Evolutionary conservation across 2,329 filamentous ascomycete genomes (phyloP), one percentile per base, ranked within the genome.

Genomic region (Aureobasidium namibiae): DNA sequence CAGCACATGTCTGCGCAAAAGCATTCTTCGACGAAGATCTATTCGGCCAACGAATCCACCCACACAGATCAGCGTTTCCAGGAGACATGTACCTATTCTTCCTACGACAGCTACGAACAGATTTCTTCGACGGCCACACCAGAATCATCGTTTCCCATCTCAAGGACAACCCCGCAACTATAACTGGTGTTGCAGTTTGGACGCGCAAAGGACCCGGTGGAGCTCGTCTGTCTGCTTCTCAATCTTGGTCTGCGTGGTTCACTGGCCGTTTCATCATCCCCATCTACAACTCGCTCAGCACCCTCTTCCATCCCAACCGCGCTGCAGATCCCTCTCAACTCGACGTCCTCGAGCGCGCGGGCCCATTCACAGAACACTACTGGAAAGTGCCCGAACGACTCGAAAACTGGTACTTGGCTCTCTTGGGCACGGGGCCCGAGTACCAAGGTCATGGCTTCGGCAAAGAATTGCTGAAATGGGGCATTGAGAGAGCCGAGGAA

Each of bases 121-220:
- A 57, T 21, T 61, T 31, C 16, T 61, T 61, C 45, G 41, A 56
- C 23, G 50, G 41, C 5, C 42, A 29, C 44, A 46, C 23, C 5
- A 29, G 8, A n/a, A 31, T 61, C 16, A 24, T 61, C n/a, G 26
- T 61, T 11, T 61, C 59, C 6, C 45, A 61, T 23, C 33, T 38
- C 8, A 4, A 44, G 24, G 24, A 31, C 14, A 9, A 33, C 13
- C 52, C 14, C 4, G 7, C 13, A 16, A 36, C 31, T 33, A 54
- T 68, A 29, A 67, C 67, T 4, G 67, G 67, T 24, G 42, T 68
- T 14, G 67, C 64, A 6, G 63, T 65, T 31, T 69, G 67, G 66
- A 52, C 42, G 4, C 62, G 67, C 38, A 64, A 64, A 53, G 61
- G 64, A 8, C 3, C 41, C 60, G 18, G 26, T 21, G 38, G 50